phyloP scores from a whole-genome alignment of 2,329 filamentous ascomycete genomes.

The Ramichloridium luteum region DNA sequence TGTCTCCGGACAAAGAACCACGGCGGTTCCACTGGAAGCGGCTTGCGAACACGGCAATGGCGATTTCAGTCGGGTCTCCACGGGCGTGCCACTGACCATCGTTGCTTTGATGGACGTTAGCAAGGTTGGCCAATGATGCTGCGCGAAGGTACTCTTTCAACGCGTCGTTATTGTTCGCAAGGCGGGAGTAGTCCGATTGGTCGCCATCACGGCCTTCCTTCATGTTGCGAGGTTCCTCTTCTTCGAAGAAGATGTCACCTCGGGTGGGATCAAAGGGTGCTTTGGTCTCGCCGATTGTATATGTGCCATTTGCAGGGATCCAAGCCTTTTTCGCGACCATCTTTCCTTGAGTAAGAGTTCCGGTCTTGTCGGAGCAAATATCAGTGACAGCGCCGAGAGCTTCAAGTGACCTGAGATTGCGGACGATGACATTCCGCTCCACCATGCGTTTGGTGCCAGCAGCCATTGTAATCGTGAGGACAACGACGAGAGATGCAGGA shows the following conservation, averaged over 20 bases:
- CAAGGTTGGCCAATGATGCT: conserved; percentile 53
- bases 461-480: conserved; percentile 33
- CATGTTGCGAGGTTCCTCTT: conserved; percentile 14
- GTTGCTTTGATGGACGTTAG: conserved; percentile 46
- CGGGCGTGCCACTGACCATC: conserved; percentile 50
- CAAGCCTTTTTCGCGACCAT: conserved; percentile 53
- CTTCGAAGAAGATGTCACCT: conserved; percentile 43
- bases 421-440: conserved; percentile 51
- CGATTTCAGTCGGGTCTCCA: conserved; percentile 60
- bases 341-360: conserved; percentile 44
- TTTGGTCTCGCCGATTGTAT: conserved; percentile 44
- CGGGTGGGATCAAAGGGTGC: conserved; percentile 48
- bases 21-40: conserved; percentile 40
- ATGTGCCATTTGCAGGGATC: conserved; percentile 49
- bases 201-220: conserved; percentile 9
- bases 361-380: conserved; percentile 60
- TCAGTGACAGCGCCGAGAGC: conserved; percentile 53
- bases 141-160: conserved; percentile 46
- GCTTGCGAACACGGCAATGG: conserved; percentile 60
- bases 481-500: conserved; percentile 38
- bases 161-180: conserved; percentile 35
- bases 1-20: conserved; percentile 16
- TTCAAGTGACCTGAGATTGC: conserved; percentile 53
- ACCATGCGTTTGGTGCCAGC: conserved; percentile 53
- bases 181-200: conserved; percentile 11